A percentile compares a stretch with the other conserved stretches of the same genome.
Conservation (phyloP, 495 filamentous ascomycete species). For the Podospora tetraspora region DNA sequence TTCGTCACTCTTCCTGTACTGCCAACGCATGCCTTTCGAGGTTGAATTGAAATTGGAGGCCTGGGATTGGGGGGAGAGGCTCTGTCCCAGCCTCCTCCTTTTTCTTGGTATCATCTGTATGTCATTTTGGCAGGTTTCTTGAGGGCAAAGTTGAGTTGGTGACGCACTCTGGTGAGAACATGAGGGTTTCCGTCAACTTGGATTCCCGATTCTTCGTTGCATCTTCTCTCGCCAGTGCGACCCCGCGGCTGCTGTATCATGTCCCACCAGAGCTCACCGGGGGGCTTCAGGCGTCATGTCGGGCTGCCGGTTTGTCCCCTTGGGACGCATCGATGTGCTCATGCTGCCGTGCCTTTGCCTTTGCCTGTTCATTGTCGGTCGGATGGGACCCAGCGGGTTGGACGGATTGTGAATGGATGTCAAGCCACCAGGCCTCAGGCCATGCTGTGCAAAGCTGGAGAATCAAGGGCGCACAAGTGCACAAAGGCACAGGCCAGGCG, state of each 20-base stretch:
- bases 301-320: neutral
- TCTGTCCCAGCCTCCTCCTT: slow-evolving; percentile 27
- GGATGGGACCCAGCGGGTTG: neutral
- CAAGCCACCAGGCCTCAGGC: neutral
- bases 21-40: slow-evolving; percentile 28
- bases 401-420: too few species aligned
- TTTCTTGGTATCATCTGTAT: slow-evolving; percentile 5
- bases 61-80: neutral
- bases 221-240: neutral
- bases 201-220: too few species aligned
- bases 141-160: neutral
- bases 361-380: neutral
- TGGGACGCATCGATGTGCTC: neutral
- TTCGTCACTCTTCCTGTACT: slow-evolving; percentile 32
- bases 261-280: neutral
- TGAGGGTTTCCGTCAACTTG: neutral
- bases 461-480: neutral
- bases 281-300: neutral
- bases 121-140: neutral
- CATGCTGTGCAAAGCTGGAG: neutral
- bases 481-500: too few species aligned
- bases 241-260: neutral
- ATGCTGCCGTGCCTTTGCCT: neutral
- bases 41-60: slow-evolving; percentile 9
- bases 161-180: neutral